These are phyloP conservation scores for Elsinoe fawcettii DNA, from an alignment of 2,329 filamentous ascomycete species.

Conservation along the genomic window DNA sequence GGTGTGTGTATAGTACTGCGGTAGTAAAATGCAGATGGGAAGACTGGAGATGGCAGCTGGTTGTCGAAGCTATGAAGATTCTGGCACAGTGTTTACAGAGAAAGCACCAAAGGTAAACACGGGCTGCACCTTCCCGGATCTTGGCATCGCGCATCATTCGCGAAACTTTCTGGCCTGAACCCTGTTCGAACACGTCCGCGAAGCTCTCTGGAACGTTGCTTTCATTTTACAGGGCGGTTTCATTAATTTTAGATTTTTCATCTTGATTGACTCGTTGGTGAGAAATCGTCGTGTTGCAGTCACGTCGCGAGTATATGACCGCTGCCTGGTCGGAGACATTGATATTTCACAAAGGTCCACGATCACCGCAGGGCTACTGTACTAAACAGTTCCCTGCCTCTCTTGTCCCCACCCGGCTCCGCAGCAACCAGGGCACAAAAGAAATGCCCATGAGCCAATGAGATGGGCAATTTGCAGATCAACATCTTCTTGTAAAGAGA, in stretches of 20 bases:
- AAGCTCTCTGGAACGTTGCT: background rate
- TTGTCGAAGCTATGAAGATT: constrained; percentile 10
- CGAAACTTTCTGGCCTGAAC: constrained; percentile 1
- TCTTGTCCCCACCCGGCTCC: constrained; percentile 4
- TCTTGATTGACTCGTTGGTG: background rate
- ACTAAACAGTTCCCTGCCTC: background rate
- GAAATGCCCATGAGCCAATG: background rate
- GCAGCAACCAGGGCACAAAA: constrained; percentile 6
- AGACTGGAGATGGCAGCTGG: constrained; percentile 6
- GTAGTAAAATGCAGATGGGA: constrained; percentile 15
- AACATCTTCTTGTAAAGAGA: background rate
- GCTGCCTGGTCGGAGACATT: background rate
- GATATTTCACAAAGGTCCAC: background rate
- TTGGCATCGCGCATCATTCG: constrained; percentile 11
- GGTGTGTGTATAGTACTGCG: constrained; percentile 6
- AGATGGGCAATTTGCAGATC: background rate
- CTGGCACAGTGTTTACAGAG: constrained; percentile 1
- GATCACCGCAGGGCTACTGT: too few relatives aligned
- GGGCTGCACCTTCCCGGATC: constrained; percentile 6
- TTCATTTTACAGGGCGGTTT: constrained; percentile 12
- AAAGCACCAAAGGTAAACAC: constrained; percentile 14
- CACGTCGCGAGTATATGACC: background rate
- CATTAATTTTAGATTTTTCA: constrained; percentile 2
- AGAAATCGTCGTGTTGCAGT: background rate
- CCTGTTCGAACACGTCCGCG: constrained; percentile 1